These are phyloP conservation scores for Monilinia laxa DNA, from an alignment of 2,329 filamentous ascomycete genomes.

Conservation along the genomic window DNA sequence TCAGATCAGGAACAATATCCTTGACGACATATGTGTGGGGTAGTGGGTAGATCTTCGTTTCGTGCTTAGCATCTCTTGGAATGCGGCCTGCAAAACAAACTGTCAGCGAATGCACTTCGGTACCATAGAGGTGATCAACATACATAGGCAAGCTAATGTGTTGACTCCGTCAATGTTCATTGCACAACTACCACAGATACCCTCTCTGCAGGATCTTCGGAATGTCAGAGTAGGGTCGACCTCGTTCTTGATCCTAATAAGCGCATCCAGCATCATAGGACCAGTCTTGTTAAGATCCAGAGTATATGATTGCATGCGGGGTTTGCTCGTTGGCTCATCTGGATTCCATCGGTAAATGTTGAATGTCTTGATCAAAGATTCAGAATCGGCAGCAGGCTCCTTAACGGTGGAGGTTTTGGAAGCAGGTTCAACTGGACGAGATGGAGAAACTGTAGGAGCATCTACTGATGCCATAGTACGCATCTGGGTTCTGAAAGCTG, in stretches of 20 bases:
- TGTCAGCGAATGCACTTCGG: conserved; percentile 35
- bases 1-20: conserved; percentile 96
- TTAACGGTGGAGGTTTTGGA: conserved; percentile 40
- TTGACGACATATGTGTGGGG: conserved; percentile 99
- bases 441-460: conserved; percentile 24
- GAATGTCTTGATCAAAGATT: conserved; percentile 85
- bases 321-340: conserved; percentile 88
- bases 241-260: conserved; percentile 99
- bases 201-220: conserved; percentile 92
- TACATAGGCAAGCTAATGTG: conserved; percentile 96
- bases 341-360: conserved; percentile 99
- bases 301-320: conserved; percentile 90
- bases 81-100: conserved; percentile 70
- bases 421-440: conserved; percentile 29
- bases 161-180: conserved; percentile 99
- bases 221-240: conserved; percentile 95
- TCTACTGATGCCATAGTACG: conserved; percentile 26
- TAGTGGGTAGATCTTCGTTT: conserved; percentile 94
- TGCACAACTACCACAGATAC: conserved; percentile 96
- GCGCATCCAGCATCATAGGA: conserved; percentile 94
- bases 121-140: conserved; percentile 42
- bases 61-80: conserved; percentile 73
- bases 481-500: conserved; percentile 25
- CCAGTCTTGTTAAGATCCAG: conserved; percentile 98
- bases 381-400: conserved; percentile 53